A percentile compares a stretch with the other conserved stretches of the same genome.
phyloP scores from a whole-genome alignment of 208 protist genomes.

The Sergeia podlipaevii region DNA sequence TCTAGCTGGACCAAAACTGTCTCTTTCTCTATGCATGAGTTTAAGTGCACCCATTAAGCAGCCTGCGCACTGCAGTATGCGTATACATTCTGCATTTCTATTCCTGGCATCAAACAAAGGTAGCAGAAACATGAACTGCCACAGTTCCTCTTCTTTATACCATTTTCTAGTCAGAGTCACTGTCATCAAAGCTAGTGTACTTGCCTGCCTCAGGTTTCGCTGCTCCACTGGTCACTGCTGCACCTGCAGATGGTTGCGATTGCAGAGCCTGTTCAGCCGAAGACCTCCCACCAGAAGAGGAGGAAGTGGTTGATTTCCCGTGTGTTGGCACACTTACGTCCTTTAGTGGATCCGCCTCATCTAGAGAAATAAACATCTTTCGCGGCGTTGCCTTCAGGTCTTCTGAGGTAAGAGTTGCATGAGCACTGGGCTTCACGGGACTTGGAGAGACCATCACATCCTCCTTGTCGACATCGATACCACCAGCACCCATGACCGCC shows the following conservation, averaged over 20 bases:
- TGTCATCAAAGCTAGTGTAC: slow-evolving; percentile 44
- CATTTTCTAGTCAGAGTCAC: slow-evolving; percentile 16
- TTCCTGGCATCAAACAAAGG: too few species aligned
- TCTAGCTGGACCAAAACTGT: too few species aligned
- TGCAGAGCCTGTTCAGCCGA: slow-evolving; percentile 5
- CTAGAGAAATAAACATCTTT: slow-evolving; percentile 24
- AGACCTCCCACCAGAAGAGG: slow-evolving; percentile 18
- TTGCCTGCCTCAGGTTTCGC: neutral
- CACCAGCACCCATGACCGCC: neutral
- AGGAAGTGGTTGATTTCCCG: slow-evolving; percentile 38
- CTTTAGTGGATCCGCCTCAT: slow-evolving; percentile 15
- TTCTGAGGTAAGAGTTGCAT: too few species aligned
- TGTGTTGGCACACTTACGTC: slow-evolving; percentile 35
- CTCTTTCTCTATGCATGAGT: too few species aligned
- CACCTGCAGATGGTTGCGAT: neutral
- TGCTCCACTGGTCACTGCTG: neutral
- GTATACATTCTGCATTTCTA: too few species aligned
- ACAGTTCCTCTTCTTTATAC: too few species aligned
- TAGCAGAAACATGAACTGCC: too few species aligned
- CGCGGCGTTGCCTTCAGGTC: slow-evolving; percentile 27
- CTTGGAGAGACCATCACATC: too few species aligned
- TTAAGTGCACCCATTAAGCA: too few species aligned
- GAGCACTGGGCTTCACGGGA: too few species aligned
- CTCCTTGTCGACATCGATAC: neutral
- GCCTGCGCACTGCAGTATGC: too few species aligned